Evolutionary conservation across 257 asterid genomes (phyloP).

Genomic region (Nicotiana paniculata): DNA sequence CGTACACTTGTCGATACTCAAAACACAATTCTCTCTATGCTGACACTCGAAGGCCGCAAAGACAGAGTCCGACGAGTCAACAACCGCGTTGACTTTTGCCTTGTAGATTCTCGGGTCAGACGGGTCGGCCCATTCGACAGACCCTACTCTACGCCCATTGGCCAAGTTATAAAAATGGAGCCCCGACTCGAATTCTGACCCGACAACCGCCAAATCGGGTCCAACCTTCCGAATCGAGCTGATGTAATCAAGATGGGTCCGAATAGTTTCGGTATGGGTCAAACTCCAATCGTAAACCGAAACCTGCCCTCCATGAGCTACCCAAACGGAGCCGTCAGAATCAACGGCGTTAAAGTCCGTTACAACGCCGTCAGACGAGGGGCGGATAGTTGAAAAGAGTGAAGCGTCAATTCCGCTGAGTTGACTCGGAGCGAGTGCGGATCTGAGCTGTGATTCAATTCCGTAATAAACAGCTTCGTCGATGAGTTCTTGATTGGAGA

Average conservation of each 20-base stretch:
- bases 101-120: constrained; percentile 79
- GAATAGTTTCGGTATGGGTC: constrained; percentile 47
- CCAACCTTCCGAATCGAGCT: constrained; percentile 35
- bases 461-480: constrained; percentile 86
- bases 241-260: constrained; percentile 76
- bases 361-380: constrained; percentile 59
- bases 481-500: constrained; percentile 71
- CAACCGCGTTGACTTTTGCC: constrained; percentile 69
- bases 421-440: constrained; percentile 66
- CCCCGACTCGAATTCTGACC: constrained; percentile 56
- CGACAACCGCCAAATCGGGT: constrained; percentile 57
- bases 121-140: constrained; percentile 79
- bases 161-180: constrained; percentile 67
- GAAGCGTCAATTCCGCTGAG: constrained; percentile 66
- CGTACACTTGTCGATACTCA: constrained; percentile 62
- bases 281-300: constrained; percentile 90
- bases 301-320: constrained; percentile 88
- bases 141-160: constrained; percentile 56
- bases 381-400: constrained; percentile 42
- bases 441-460: constrained; percentile 60
- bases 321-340: constrained; percentile 69
- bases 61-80: constrained; percentile 42
- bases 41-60: constrained; percentile 73
- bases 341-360: constrained; percentile 78
- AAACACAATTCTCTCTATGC: constrained; percentile 73